Evolutionary conservation across 257 asterid species (phyloP), one percentile per base, ranked within the genome.

Genomic region (Plantago elongata): DNA sequence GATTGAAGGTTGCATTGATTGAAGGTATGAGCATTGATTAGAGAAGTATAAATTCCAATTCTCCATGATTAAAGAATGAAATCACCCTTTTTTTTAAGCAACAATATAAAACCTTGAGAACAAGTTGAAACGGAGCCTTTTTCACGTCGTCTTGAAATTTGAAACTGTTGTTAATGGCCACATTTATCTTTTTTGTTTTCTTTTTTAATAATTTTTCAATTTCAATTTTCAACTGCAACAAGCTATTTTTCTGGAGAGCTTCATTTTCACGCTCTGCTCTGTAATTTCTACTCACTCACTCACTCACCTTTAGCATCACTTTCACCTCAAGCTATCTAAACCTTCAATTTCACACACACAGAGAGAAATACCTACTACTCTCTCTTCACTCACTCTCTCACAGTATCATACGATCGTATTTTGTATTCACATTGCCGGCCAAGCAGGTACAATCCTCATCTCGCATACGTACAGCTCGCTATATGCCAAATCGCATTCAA

Each of bases 141-240:
- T 4, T 34, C 40, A 34, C 40, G 8, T 5, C 40, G 40, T 7
- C 40, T 34, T 34, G 5, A 34, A 34, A 34, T 34, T 34, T 34
- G 2, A 34, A 34, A 34, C 8, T 4, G 2, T 34, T 4, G 8
- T 7, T 34, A 34, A 34, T 77, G 73, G 77, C 67, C 46, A 67
- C 37, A 22, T 27, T 5, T 50, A 49, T 13, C 14, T 12, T 14
- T 5, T 47, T 47, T 47, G n/a, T n/a, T n/a, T n/a, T n/a, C n/a
- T n/a, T n/a, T n/a, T n/a, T n/a, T n/a, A n/a, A 14, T 47, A 12
- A 12, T 49, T 49, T 2, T 50, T 16, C 40, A 34, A 57, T 57
- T 13, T 17, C n/a, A 57, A 13, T 12, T 57, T 13, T 17, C n/a
- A 57, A 13, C 18, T 15, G 49, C n/a, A 67, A 67, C 69, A 45